Conservation (phyloP, 2,329 filamentous ascomycete species). For the Paecilomyces dactylethromorphus region DNA sequence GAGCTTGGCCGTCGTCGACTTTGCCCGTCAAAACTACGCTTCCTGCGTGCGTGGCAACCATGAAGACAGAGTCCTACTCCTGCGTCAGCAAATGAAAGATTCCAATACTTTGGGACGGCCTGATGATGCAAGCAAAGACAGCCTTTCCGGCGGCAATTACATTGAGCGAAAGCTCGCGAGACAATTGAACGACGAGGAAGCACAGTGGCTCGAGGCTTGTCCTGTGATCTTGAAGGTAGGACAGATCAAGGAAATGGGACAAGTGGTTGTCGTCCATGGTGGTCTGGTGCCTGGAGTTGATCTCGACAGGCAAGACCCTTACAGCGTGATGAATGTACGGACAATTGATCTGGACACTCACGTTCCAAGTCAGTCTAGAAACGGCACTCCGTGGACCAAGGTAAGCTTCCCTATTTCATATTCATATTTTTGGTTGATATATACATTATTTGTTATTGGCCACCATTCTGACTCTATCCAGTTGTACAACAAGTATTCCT, state of each 20-base stretch:
- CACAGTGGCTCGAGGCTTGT: constrained; percentile 61
- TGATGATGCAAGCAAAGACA: constrained; percentile 18
- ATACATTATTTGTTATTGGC: background rate
- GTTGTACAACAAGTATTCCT: constrained; percentile 48
- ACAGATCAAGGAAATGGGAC: constrained; percentile 51
- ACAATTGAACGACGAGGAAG: constrained; percentile 53
- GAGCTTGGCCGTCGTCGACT: constrained; percentile 67
- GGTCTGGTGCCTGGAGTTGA: constrained; percentile 72
- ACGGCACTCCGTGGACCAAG: constrained; percentile 62
- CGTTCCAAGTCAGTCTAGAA: constrained; percentile 46
- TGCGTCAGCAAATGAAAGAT: constrained; percentile 44
- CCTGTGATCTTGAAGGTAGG: constrained; percentile 75
- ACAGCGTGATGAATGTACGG: constrained; percentile 88
- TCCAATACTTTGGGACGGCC: constrained; percentile 11
- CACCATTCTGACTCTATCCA: constrained; percentile 10
- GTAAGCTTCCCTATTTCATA: constrained; percentile 18
- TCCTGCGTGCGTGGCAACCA: constrained; percentile 87
- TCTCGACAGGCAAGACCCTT: constrained; percentile 66
- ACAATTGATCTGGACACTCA: constrained; percentile 61
- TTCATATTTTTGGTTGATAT: no score
- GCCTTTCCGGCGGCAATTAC: constrained; percentile 25
- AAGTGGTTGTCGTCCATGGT: constrained; percentile 73
- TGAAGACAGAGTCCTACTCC: constrained; percentile 76
- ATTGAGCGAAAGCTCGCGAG: constrained; percentile 50
- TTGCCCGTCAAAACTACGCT: constrained; percentile 66